A percentile compares a stretch with the other conserved stretches of the same genome.
Evolutionary conservation across 768 basidiomycete genomes (phyloP).

Genomic region (Rubroboletus satanas): DNA sequence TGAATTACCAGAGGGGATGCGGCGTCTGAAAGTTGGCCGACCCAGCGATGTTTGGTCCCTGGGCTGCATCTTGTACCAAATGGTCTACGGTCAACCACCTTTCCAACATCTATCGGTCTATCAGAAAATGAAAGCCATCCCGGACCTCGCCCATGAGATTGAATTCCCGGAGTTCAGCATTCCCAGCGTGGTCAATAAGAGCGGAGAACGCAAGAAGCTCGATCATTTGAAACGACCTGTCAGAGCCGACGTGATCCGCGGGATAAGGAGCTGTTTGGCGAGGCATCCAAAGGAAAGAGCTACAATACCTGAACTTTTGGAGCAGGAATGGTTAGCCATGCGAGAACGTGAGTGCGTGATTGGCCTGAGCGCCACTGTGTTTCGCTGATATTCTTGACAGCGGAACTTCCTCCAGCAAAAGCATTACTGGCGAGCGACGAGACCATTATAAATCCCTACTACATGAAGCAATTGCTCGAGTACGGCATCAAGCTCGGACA

Average conservation of each 20-base stretch:
- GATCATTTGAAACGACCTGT: conserved; percentile 73
- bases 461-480: conserved; percentile 69
- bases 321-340: conserved; percentile 75
- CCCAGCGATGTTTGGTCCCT: conserved; percentile 97
- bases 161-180: conserved; percentile 70
- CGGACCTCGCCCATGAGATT: conserved; percentile 70
- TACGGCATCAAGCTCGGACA: conserved; percentile 66
- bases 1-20: conserved; percentile 80
- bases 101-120: conserved; percentile 81
- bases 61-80: conserved; percentile 97
- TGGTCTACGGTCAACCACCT: conserved; percentile 93
- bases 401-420: conserved; percentile 30
- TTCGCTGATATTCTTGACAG: conserved; percentile 11
- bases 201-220: conserved; percentile 43
- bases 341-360: conserved; percentile 30
- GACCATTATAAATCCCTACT: conserved; percentile 73
- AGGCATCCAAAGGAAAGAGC: conserved; percentile 79
- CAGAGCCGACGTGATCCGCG: conserved; percentile 67
- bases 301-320: conserved; percentile 83
- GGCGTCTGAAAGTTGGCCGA: conserved; percentile 90
- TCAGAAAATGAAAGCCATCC: conserved; percentile 94
- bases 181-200: conserved; percentile 40
- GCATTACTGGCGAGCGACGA: conserved; percentile 46
- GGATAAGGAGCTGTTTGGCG: conserved; percentile 77
- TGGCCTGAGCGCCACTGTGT: not conserved